phyloP scores from a whole-genome alignment of 495 filamentous ascomycete genomes.

The Venustampulla echinocandica region DNA sequence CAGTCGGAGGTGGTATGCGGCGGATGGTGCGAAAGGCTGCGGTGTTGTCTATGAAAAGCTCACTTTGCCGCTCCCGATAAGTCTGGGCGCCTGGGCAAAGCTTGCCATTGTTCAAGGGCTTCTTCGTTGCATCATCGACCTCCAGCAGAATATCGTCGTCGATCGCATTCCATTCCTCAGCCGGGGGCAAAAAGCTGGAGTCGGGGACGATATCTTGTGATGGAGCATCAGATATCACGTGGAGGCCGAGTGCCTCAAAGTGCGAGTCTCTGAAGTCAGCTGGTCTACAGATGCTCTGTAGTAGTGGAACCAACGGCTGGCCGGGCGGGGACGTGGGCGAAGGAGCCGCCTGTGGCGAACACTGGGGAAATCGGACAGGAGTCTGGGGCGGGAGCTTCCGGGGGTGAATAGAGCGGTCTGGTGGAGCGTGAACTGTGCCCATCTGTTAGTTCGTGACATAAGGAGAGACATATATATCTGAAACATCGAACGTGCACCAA shows the following conservation, averaged over 20 bases:
- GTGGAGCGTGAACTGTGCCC: constrained; percentile 25
- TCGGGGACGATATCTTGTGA: constrained; percentile 39
- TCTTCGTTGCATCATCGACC: constrained; percentile 33
- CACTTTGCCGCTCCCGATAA: constrained; percentile 42
- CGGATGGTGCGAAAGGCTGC: constrained; percentile 44
- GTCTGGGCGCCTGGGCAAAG: constrained; percentile 40
- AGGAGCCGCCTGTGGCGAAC: constrained; percentile 26
- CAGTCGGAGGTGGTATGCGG: constrained; percentile 38
- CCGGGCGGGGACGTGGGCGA: constrained; percentile 9
- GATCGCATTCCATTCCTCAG: constrained; percentile 37
- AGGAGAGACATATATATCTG: not conserved
- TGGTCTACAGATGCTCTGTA: constrained; percentile 40
- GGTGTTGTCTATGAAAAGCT: constrained; percentile 41
- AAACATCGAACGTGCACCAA: constrained; percentile 4
- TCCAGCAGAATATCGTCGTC: constrained; percentile 34
- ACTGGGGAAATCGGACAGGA: constrained; percentile 42
- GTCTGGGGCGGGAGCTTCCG: constrained; percentile 43
- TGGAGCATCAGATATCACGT: constrained; percentile 36
- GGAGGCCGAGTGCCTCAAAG: constrained; percentile 39
- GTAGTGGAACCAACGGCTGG: constrained; percentile 31
- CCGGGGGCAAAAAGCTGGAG: constrained; percentile 36
- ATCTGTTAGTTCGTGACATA: constrained; percentile 18
- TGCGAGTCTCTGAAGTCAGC: constrained; percentile 35
- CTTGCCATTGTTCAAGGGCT: constrained; percentile 35
- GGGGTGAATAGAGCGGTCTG: constrained; percentile 29